phyloP scores from a whole-genome alignment of 2,329 filamentous ascomycete genomes.

The Aspergillus sp. region DNA sequence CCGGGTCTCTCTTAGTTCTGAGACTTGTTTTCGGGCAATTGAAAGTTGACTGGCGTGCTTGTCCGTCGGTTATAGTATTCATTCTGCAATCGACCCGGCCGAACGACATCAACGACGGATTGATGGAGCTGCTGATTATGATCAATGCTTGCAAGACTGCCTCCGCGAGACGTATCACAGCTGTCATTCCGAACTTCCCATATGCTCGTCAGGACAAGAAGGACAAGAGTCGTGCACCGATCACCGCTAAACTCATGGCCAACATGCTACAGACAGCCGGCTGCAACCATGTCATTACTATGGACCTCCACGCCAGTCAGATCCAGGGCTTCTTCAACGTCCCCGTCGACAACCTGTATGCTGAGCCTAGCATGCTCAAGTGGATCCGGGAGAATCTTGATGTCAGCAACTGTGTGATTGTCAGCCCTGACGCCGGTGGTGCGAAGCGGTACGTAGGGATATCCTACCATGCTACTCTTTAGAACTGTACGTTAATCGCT shows the following conservation, averaged over 20 bases:
- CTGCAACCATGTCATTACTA: slow-evolving; percentile 91
- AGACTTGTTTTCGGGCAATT: slow-evolving; percentile 12
- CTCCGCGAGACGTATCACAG: slow-evolving; percentile 87
- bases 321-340: slow-evolving; percentile 96
- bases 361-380: slow-evolving; percentile 86
- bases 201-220: slow-evolving; percentile 98
- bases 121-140: slow-evolving; percentile 99
- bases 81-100: slow-evolving; percentile 94
- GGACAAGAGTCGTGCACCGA: slow-evolving; percentile 92
- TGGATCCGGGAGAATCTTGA: slow-evolving; percentile 89
- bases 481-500: slow-evolving; percentile 1
- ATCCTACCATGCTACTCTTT: neutral
- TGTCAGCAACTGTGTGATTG: slow-evolving; percentile 85
- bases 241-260: slow-evolving; percentile 92
- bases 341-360: slow-evolving; percentile 81
- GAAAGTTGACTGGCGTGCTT: slow-evolving; percentile 10
- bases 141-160: slow-evolving; percentile 92
- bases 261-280: slow-evolving; percentile 97
- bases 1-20: slow-evolving; percentile 14
- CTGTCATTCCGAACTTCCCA: slow-evolving; percentile 93
- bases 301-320: slow-evolving; percentile 93
- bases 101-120: slow-evolving; percentile 94
- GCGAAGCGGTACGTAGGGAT: slow-evolving; percentile 71
- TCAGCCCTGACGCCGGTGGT: slow-evolving; percentile 91
- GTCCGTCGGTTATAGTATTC: slow-evolving; percentile 65